These are phyloP conservation scores for Hyaloscypha hepaticicola DNA, from an alignment of 495 filamentous ascomycete species.

Conservation along the genomic window DNA sequence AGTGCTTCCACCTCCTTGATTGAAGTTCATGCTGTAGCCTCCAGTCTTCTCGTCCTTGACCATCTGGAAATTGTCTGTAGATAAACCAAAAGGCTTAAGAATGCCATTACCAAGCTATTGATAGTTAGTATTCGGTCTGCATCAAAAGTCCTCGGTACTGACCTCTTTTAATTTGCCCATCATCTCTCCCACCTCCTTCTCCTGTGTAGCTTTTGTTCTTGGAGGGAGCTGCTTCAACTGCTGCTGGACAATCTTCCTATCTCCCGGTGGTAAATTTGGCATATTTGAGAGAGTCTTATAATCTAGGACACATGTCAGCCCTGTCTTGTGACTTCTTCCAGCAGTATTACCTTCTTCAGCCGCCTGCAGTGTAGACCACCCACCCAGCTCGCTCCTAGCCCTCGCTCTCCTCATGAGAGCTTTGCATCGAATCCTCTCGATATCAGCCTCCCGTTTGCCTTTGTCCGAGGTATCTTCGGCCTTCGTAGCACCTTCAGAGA, in stretches of 20 bases:
- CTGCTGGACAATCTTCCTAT: slow-evolving; percentile 62
- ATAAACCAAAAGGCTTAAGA: slow-evolving; percentile 88
- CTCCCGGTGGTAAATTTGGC: slow-evolving; percentile 57
- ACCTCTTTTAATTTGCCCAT: slow-evolving; percentile 92
- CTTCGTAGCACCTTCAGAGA: slow-evolving; percentile 51
- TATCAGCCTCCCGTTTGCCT: slow-evolving; percentile 56
- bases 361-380: slow-evolving; percentile 79
- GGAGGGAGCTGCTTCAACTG: slow-evolving; percentile 64
- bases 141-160: slow-evolving; percentile 28
- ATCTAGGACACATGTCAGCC: slow-evolving; percentile 39
- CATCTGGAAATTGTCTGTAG: slow-evolving; percentile 91
- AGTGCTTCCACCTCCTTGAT: slow-evolving; percentile 37
- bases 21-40: slow-evolving; percentile 90
- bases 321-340: neutral
- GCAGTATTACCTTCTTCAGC: slow-evolving; percentile 58
- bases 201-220: slow-evolving; percentile 69
- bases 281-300: slow-evolving; percentile 60
- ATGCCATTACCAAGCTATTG: slow-evolving; percentile 80
- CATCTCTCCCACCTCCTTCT: slow-evolving; percentile 90
- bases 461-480: slow-evolving; percentile 38
- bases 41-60: slow-evolving; percentile 85
- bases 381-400: slow-evolving; percentile 65
- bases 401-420: slow-evolving; percentile 81
- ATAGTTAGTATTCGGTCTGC: slow-evolving; percentile 6
- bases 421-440: slow-evolving; percentile 79